Evolutionary conservation across 2,329 filamentous ascomycete species (phyloP), one percentile per base, ranked within the genome.

Genomic region (Talaromyces sp.): DNA sequence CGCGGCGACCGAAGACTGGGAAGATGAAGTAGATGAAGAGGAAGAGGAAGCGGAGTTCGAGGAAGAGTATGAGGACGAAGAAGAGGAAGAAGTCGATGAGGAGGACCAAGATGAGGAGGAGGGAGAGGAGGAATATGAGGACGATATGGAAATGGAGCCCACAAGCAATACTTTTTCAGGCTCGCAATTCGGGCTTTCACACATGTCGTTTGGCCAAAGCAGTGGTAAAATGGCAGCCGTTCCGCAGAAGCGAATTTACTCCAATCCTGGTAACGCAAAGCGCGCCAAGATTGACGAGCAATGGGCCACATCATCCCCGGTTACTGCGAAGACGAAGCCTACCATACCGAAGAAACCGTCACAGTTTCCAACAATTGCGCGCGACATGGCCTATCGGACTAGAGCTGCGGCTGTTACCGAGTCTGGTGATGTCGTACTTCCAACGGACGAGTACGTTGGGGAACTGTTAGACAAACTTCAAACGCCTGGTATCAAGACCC

Each of bases 401-500:
- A 82, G 82, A 38, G 78, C 83, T 35, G 85, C 89, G 1, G 69
- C 76, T 19, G 78, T 96, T 52, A 80, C 81, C 4, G 93, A 97
- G 74, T 79, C 87, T 1, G 85, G 88, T 62, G 81, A 87, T 52
- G 74, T 96, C 21, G 85, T 97, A 52, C 76, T 96, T 35, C 81
- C 84, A 55, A 96, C 90, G 11, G 93, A 97, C 71, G 82, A 85
- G 43, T 76, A 91, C 46, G 77, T 96, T 43, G 81, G 81, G 55
- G 80, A 80, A 57, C 78, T 93, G 19, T 90, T 90, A 65, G 81
- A 78, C 55, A 74, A 77, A 62, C 66, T 70, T 2, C 69, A 73
- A 58, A 68, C 72, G 24, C 64, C 67, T 0, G 69, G 75, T 49
- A 67, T 70, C 35, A 69, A 68, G 51, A 69, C 73, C 21, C 60